Conservation (phyloP, 1,139 yeast species). For the Yamadazyma oceani region DNA sequence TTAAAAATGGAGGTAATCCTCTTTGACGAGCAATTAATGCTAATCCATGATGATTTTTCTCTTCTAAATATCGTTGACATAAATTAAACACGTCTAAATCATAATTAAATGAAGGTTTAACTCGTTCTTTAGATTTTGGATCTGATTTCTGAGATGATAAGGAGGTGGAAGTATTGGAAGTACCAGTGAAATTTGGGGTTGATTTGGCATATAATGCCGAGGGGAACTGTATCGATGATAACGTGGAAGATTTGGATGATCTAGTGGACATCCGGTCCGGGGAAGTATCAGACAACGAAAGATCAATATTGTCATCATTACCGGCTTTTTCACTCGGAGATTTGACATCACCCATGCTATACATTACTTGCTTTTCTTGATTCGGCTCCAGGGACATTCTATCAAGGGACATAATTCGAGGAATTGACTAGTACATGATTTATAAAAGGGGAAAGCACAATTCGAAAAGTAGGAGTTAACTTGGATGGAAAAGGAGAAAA, state of each 20-base stretch:
- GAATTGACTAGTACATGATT: not conserved
- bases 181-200: not conserved
- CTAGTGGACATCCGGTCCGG: constrained; percentile 7
- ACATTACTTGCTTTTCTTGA: too few species aligned
- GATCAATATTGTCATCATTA: not conserved
- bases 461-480: too few species aligned
- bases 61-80: constrained; percentile 43
- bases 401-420: not conserved
- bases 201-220: not conserved
- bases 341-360: not conserved
- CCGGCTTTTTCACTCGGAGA: not conserved
- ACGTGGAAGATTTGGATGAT: constrained; percentile 5
- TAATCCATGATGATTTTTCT: constrained; percentile 61
- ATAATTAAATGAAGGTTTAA: constrained; percentile 37
- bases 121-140: constrained; percentile 2
- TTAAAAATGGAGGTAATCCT: constrained; percentile 81
- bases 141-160: not conserved
- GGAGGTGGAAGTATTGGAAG: not conserved
- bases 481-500: too few species aligned
- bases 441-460: not conserved
- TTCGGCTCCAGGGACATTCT: not conserved
- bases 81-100: constrained; percentile 40
- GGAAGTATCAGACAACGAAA: constrained; percentile 5
- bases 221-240: not conserved
- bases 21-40: constrained; percentile 80